Evolutionary conservation across 805 yeast species (phyloP).

Genomic region (Alloascoidea africana): DNA sequence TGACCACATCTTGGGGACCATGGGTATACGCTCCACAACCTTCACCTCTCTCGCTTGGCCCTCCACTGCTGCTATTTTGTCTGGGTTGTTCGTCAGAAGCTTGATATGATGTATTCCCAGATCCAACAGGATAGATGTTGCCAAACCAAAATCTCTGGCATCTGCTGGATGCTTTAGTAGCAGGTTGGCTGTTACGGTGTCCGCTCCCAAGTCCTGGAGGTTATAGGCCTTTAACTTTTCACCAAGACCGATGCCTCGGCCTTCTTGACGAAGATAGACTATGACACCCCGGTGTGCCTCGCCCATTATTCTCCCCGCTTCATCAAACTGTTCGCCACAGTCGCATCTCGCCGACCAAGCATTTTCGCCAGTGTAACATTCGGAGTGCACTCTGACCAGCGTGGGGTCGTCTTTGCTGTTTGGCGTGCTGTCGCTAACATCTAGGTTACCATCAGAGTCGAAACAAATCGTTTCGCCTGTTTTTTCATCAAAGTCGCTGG

Average conservation of each 20-base stretch:
- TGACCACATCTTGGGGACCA: constrained; percentile 94
- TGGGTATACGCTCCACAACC: constrained; percentile 84
- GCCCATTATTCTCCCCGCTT: constrained; percentile 92
- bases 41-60: constrained; percentile 60
- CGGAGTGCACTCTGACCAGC: constrained; percentile 85
- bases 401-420: constrained; percentile 10
- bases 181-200: constrained; percentile 92
- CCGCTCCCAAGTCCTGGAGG: constrained; percentile 95
- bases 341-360: constrained; percentile 99
- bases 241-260: constrained; percentile 97
- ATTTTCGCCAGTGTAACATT: constrained; percentile 97
- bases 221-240: constrained; percentile 95
- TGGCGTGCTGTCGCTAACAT: constrained; percentile 3
- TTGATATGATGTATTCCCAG: constrained; percentile 59
- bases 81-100: constrained; percentile 89
- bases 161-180: constrained; percentile 94
- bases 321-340: constrained; percentile 98
- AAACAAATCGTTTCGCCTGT: constrained; percentile 13
- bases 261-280: constrained; percentile 93
- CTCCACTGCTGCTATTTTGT: constrained; percentile 88
- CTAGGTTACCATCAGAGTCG: neutral
- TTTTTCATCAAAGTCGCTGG: constrained; percentile 47
- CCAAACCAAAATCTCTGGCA: constrained; percentile 85
- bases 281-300: constrained; percentile 80
- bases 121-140: constrained; percentile 84